Percentiles rank a stretch among this genome's conserved stretches.
Conservation (phyloP, 257 asterid species). For the Solanum medicagineum region DNA sequence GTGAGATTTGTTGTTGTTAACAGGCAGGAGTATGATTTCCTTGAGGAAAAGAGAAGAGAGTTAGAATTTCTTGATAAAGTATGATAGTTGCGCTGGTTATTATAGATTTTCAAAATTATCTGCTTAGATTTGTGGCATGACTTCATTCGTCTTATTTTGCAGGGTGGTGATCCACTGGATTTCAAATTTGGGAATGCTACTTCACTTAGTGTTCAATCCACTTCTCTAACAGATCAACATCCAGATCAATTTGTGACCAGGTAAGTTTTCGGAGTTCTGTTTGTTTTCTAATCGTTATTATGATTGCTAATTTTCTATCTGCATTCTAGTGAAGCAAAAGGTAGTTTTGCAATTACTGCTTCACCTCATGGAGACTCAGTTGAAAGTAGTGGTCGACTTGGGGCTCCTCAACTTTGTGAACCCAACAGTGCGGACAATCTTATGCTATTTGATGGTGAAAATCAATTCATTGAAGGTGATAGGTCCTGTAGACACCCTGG, state of each 20-base stretch:
- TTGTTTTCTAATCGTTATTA: background rate
- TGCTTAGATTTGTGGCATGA: conserved; percentile 7
- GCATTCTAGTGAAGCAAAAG: conserved; percentile 63
- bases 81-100: conserved; percentile 18
- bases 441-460: conserved; percentile 64
- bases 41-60: conserved; percentile 64
- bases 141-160: conserved; percentile 13
- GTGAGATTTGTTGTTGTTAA: conserved; percentile 13
- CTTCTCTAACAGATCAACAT: conserved; percentile 58
- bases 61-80: conserved; percentile 83
- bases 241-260: conserved; percentile 53
- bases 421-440: conserved; percentile 90
- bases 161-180: conserved; percentile 90
- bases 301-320: conserved; percentile 12
- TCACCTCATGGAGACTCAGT: conserved; percentile 87
- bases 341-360: conserved; percentile 64
- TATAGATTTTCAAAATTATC: conserved; percentile 7
- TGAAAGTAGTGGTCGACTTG: conserved; percentile 86
- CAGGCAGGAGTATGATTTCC: conserved; percentile 80
- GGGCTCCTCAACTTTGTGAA: conserved; percentile 43
- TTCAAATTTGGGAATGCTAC: conserved; percentile 44
- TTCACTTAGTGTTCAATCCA: conserved; percentile 70
- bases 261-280: conserved; percentile 18
- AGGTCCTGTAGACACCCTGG: conserved; percentile 33
- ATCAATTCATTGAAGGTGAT: conserved; percentile 45